Percentiles rank a stretch among this genome's conserved stretches.
These are phyloP conservation scores for Coemansia interrupta DNA, from an alignment of 192 early-diverging fungal genomes.

Conservation along the genomic window DNA sequence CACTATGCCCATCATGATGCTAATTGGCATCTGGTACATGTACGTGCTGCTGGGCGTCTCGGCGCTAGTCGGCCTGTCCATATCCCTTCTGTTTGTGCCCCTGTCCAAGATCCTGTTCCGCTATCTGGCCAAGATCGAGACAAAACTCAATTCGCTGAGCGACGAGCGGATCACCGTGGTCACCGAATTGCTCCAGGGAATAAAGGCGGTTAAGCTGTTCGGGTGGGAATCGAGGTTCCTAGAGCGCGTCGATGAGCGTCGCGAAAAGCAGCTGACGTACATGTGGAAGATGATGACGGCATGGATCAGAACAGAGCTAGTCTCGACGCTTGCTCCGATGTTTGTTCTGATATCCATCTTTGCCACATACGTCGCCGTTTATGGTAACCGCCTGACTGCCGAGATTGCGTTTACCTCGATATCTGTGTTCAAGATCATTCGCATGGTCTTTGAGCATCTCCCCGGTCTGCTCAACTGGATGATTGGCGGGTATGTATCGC, in stretches of 20 bases:
- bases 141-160: constrained; percentile 53
- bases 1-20: constrained; percentile 62
- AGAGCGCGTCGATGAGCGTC: constrained; percentile 61
- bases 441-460: constrained; percentile 60
- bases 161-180: constrained; percentile 79
- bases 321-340: constrained; percentile 61
- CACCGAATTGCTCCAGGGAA: constrained; percentile 86
- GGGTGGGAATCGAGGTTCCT: constrained; percentile 79
- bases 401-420: constrained; percentile 69
- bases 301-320: constrained; percentile 52
- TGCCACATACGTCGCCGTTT: constrained; percentile 57
- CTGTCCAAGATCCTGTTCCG: constrained; percentile 55
- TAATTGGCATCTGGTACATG: constrained; percentile 66
- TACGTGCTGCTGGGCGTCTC: constrained; percentile 76
- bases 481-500: constrained; percentile 62
- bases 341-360: constrained; percentile 62
- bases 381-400: constrained; percentile 61
- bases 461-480: constrained; percentile 60
- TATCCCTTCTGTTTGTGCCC: constrained; percentile 64
- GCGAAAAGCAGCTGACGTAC: constrained; percentile 57
- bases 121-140: constrained; percentile 56
- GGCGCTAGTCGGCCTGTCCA: constrained; percentile 72
- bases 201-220: constrained; percentile 91
- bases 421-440: constrained; percentile 70
- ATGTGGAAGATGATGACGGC: constrained; percentile 52